Evolutionary conservation across 306 rosid species (phyloP).

Genomic region (Quercus robur): DNA sequence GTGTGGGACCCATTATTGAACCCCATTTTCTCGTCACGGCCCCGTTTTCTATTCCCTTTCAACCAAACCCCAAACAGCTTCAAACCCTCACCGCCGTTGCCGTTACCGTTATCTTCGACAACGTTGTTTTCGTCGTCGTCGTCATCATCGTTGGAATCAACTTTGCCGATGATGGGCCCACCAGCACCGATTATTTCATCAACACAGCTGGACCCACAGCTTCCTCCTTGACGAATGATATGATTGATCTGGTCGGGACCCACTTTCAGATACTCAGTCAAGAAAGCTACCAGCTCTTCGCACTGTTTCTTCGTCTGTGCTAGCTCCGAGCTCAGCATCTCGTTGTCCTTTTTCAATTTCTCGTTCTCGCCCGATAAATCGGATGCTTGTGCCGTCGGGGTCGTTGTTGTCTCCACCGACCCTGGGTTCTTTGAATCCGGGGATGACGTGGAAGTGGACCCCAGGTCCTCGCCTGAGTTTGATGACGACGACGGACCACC

Average conservation of each 20-base stretch:
- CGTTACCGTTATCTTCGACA: constrained; percentile 14
- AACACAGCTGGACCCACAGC: constrained; percentile 28
- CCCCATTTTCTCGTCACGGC: constrained; percentile 45
- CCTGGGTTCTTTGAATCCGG: constrained; percentile 74
- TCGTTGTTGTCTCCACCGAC: constrained; percentile 45
- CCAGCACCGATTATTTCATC: constrained; percentile 5
- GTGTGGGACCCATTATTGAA: constrained; percentile 31
- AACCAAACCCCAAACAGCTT: constrained; percentile 96
- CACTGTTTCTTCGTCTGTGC: constrained; percentile 73
- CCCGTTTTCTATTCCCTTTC: constrained; percentile 48
- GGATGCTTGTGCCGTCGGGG: constrained; percentile 18
- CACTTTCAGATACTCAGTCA: constrained; percentile 54
- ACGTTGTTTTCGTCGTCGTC: constrained; percentile 5
- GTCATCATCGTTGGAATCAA: constrained; percentile 4
- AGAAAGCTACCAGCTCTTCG: constrained; percentile 56
- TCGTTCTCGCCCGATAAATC: constrained; percentile 67
- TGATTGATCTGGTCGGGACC: constrained; percentile 67
- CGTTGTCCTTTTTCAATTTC: constrained; percentile 76
- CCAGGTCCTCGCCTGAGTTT: constrained; percentile 73
- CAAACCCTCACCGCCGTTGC: constrained; percentile 34
- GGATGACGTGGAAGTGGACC: constrained; percentile 71
- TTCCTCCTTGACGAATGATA: constrained; percentile 53
- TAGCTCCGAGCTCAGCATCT: constrained; percentile 56
- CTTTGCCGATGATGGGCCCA: not conserved
- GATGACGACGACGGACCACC: constrained; percentile 30